Evolutionary conservation across 2,329 filamentous ascomycete genomes (phyloP), one percentile per base, ranked within the genome.

Genomic region (Dactylellina haptotyla): DNA sequence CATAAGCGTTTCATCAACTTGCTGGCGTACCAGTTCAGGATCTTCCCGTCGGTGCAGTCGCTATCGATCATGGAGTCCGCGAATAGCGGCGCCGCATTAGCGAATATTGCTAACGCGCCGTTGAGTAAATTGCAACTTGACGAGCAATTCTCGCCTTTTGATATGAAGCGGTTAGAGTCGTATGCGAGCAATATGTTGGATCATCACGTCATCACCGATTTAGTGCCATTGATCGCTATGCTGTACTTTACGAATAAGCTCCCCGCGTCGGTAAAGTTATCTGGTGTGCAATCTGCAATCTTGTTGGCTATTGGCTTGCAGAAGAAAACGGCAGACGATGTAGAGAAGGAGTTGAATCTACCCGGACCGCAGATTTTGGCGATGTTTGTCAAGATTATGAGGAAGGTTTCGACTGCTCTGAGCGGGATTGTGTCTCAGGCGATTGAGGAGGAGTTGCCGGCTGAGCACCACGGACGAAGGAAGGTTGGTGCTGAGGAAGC

Each of bases 121-220:
- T 83, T 99, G 58, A 87, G 84, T 10, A 96, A 96, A 82, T 75
- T 82, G 0, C 90, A 93, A 74, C 86, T 99, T 4, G 93, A 97
- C 78, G 83, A 84, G 14, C 81, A 89, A 1, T 87, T 99, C 80
- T 92, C 91, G 2, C 93, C 95, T 0, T 98, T 95, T 80, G 95
- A 99, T 80, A 87, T 97, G 75, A 98, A 98, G 84, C 89, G 95
- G 26, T 85, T 99, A 2, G 94, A 97, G 80, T 93, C 91, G 45
- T 99, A 99, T 78, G 92, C 95, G 14, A 96, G 96, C 82, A 97
- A 96, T 82, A 91, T 97, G 86, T 88, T 99, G 43, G 96, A 99
- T 81, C 97, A 98, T 83, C 96, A 97, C 79, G 93, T 97, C 77
- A 95, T 99, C 63, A 86, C 98, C 26, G 96, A 99, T 80, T 87